Percentiles rank a stretch among this genome's conserved stretches.
Evolutionary conservation across 257 asterid species (phyloP).

Genomic region (Eucommia ulmoides): DNA sequence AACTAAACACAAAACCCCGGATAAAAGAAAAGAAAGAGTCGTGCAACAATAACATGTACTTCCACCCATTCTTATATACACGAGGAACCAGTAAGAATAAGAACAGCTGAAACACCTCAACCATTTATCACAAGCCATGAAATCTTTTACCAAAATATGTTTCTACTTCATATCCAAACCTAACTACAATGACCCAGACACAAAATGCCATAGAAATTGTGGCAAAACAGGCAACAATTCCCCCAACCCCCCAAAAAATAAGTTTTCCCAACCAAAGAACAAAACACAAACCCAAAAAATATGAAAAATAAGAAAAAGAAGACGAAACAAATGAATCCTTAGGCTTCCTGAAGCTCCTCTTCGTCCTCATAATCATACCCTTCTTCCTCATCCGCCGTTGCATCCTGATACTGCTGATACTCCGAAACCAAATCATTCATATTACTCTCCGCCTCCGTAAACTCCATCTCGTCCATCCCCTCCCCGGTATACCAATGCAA

Average conservation of each 20-base stretch:
- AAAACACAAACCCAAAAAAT: slow-evolving; percentile 2
- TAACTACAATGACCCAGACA: neutral
- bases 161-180: neutral
- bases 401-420: slow-evolving; percentile 73
- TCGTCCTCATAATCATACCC: slow-evolving; percentile 53
- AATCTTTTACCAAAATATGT: no score
- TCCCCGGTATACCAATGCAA: slow-evolving; percentile 67
- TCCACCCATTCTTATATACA: no score
- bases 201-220: neutral
- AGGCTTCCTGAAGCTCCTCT: slow-evolving; percentile 40
- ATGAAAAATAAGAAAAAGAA: neutral
- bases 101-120: no score
- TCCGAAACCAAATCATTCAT: slow-evolving; percentile 75
- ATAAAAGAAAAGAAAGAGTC: no score
- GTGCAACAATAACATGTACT: no score
- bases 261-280: slow-evolving; percentile 3
- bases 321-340: slow-evolving; percentile 4
- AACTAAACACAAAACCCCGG: no score
- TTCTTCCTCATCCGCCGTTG: slow-evolving; percentile 73
- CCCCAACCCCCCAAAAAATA: neutral
- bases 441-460: slow-evolving; percentile 63
- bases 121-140: no score
- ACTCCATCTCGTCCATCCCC: slow-evolving; percentile 67
- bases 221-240: neutral
- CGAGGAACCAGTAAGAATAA: no score